Evolutionary conservation across 805 yeast species (phyloP).

Genomic region (Suhomyces xylopsoci): DNA sequence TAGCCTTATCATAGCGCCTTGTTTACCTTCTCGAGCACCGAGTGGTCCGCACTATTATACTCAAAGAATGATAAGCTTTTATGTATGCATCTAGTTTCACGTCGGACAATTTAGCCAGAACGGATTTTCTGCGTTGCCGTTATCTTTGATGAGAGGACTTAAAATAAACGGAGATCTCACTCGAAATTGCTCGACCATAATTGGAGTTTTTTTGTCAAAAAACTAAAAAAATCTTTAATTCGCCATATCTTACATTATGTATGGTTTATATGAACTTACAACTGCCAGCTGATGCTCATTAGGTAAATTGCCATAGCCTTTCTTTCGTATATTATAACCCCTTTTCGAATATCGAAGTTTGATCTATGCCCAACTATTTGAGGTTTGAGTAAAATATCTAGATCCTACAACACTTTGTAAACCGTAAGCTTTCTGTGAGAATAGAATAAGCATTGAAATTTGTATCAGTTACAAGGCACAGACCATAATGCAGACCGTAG

Average conservation of each 20-base stretch:
- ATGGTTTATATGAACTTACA: not conserved
- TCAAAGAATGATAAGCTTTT: not conserved
- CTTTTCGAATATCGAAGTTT: too few relatives aligned
- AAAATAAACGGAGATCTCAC: too few relatives aligned
- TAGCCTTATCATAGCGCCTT: not conserved
- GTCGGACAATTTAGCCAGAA: not conserved
- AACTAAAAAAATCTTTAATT: too few relatives aligned
- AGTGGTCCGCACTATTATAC: not conserved
- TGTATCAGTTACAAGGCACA: not conserved
- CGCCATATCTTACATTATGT: not conserved
- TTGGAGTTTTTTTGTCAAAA: not conserved
- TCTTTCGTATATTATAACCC: not conserved
- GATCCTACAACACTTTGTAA: too few relatives aligned
- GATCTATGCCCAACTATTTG: not conserved
- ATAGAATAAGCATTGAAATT: not conserved
- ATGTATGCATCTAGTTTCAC: not conserved
- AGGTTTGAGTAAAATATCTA: not conserved
- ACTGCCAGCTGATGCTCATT: not conserved
- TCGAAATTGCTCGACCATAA: not conserved
- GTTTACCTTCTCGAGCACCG: not conserved
- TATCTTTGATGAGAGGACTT: not conserved
- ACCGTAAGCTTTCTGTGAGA: not conserved
- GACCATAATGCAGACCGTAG: too few relatives aligned
- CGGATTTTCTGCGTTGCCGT: not conserved
- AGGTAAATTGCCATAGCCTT: not conserved